Conservation (phyloP, 768 basidiomycete genomes). For the Leccinum sublutescens region DNA sequence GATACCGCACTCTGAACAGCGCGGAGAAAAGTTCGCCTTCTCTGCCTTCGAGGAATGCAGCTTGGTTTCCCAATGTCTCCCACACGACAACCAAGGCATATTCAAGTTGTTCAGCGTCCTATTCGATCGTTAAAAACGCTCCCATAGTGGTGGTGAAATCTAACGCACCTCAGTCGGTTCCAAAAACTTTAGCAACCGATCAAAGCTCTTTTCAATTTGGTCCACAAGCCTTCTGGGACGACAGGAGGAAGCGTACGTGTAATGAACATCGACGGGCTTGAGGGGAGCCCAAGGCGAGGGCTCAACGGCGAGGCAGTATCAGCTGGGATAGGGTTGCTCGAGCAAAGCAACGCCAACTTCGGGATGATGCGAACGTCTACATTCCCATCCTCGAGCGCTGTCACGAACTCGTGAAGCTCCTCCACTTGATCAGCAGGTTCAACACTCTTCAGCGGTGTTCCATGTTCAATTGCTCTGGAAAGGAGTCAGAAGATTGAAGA, state of each 20-base stretch:
- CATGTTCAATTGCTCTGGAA: conserved; percentile 42
- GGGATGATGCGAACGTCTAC: conserved; percentile 58
- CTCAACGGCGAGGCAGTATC: conserved; percentile 51
- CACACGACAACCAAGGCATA: conserved; percentile 80
- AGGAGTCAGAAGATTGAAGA: conserved; percentile 9
- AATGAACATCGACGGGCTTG: conserved; percentile 58
- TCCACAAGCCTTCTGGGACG: conserved; percentile 68
- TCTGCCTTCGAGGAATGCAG: conserved; percentile 69
- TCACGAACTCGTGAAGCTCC: conserved; percentile 54
- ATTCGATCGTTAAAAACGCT: conserved; percentile 5
- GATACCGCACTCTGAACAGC: conserved; percentile 70
- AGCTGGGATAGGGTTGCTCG: conserved; percentile 49
- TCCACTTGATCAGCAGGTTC: conserved; percentile 41
- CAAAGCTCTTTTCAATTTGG: conserved; percentile 66
- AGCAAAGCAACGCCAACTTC: conserved; percentile 62
- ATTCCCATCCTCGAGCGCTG: conserved; percentile 50
- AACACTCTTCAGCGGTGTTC: conserved; percentile 41
- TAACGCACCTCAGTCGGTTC: conserved; percentile 57
- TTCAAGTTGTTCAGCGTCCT: conserved; percentile 67
- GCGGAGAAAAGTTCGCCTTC: conserved; percentile 75
- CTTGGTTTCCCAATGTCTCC: conserved; percentile 80
- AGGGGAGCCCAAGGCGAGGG: conserved; percentile 48
- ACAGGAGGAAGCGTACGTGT: conserved; percentile 38
- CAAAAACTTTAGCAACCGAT: conserved; percentile 60
- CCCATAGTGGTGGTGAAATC: neutral